phyloP scores from a whole-genome alignment of 176 grass and related monocot genomes.

The Carex kokanica region DNA sequence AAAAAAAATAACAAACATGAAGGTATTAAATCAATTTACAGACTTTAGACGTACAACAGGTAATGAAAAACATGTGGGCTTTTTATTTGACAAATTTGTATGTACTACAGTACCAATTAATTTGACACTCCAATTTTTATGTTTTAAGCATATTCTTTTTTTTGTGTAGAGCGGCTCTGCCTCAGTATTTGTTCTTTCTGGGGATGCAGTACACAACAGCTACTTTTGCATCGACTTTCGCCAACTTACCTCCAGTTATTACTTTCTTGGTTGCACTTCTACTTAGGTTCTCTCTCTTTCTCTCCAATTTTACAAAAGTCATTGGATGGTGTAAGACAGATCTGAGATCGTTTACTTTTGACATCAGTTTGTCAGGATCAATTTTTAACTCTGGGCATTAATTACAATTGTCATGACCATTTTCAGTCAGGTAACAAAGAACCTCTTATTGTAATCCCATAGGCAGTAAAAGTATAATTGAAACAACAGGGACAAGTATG shows the following conservation, averaged over 20 bases:
- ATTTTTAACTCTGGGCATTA: not conserved
- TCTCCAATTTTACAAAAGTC: not conserved
- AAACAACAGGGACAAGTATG: not conserved
- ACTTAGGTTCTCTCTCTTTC: constrained; percentile 26
- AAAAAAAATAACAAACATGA: not conserved
- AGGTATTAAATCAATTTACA: not conserved
- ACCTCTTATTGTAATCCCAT: not conserved
- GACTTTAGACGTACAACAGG: not conserved
- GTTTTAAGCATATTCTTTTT: not conserved
- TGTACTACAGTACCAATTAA: not conserved
- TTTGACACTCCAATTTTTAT: not conserved
- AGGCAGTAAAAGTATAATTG: not conserved
- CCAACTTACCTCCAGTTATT: constrained; percentile 58
- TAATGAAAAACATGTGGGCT: not conserved
- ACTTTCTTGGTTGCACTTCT: constrained; percentile 53
- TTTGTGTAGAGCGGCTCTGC: constrained; percentile 44
- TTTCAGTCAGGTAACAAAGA: not conserved
- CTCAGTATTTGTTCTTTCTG: constrained; percentile 55
- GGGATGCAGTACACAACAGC: constrained; percentile 49
- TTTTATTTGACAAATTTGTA: too few species aligned
- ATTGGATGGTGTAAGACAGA: not conserved
- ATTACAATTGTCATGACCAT: not conserved
- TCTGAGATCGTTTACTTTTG: not conserved
- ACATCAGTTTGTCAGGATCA: not conserved
- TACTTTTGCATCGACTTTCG: constrained; percentile 58